Evolutionary conservation across 177 flowering plant species (phyloP).

Genomic region (Vitis hybrid): DNA sequence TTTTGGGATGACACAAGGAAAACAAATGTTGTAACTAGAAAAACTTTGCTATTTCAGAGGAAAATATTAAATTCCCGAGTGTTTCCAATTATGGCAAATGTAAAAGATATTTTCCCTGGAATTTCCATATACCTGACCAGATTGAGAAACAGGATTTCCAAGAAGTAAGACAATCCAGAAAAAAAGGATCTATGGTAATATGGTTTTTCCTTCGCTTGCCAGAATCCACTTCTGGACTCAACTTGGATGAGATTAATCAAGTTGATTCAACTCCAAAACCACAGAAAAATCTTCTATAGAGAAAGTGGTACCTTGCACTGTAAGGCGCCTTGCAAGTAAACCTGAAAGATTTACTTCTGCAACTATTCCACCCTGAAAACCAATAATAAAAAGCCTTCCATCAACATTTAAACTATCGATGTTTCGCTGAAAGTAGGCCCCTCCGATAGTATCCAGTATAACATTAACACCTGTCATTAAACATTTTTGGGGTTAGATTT

Average conservation of each 20-base stretch:
- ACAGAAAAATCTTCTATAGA: background rate
- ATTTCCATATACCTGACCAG: too few species aligned
- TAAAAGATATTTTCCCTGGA: too few species aligned
- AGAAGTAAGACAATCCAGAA: too few species aligned
- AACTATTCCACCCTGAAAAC: conserved; percentile 62
- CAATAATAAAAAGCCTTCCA: conserved; percentile 89
- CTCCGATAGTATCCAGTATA: conserved; percentile 84
- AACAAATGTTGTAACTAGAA: too few species aligned
- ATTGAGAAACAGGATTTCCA: too few species aligned
- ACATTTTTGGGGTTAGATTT: conserved; percentile 11
- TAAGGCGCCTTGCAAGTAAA: conserved; percentile 74
- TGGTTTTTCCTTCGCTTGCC: too few species aligned
- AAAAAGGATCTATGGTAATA: too few species aligned
- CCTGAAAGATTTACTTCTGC: conserved; percentile 52
- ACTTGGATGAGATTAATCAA: background rate
- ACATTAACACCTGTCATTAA: conserved; percentile 75
- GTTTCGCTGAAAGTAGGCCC: conserved; percentile 69
- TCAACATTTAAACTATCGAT: conserved; percentile 70
- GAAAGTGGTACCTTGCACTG: conserved; percentile 71
- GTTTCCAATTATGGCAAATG: too few species aligned
- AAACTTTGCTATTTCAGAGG: too few species aligned
- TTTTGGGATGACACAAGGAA: too few species aligned
- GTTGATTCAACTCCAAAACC: background rate
- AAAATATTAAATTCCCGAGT: too few species aligned
- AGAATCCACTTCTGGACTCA: too few species aligned